Percentiles rank a stretch among this genome's conserved stretches.
Conservation (phyloP, 2,329 filamentous ascomycete species). For the Aspergillus flavus region DNA sequence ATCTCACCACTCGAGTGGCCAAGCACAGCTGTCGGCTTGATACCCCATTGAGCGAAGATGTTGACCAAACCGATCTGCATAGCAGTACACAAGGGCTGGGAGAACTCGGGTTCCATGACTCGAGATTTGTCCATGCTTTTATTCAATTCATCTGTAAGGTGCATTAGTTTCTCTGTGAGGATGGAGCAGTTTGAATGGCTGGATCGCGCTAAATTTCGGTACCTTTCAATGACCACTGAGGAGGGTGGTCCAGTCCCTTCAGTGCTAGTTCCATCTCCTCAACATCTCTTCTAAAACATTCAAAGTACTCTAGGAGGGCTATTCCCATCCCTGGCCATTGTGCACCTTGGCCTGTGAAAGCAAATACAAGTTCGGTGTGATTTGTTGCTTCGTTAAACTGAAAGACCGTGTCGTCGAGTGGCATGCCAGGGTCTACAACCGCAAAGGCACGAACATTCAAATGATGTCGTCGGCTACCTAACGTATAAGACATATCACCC, state of each 20-base stretch:
- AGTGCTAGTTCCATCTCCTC: constrained; percentile 1
- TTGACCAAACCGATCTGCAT: constrained; percentile 35
- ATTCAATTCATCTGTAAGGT: no score
- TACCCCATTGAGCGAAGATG: constrained; percentile 27
- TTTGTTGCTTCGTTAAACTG: no score
- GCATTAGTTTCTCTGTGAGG: no score
- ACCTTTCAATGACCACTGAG: no score
- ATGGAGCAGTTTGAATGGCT: no score
- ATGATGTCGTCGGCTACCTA: no score
- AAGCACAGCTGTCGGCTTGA: constrained; percentile 26
- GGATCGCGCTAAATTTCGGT: no score
- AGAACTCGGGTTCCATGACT: background rate
- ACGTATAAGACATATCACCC: no score
- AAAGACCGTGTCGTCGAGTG: no score
- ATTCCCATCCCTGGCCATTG: constrained; percentile 23
- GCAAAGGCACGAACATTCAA: no score
- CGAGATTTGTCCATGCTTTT: constrained; percentile 2
- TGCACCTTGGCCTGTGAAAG: constrained; percentile 33
- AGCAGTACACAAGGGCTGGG: constrained; percentile 22
- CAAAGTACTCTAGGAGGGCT: background rate
- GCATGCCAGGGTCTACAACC: no score
- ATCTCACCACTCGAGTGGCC: constrained; percentile 41
- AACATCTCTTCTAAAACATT: background rate
- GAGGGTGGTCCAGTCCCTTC: background rate
- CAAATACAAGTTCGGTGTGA: constrained; percentile 6